phyloP scores from a whole-genome alignment of 2,329 filamentous ascomycete species.

The Fusarium foetens region DNA sequence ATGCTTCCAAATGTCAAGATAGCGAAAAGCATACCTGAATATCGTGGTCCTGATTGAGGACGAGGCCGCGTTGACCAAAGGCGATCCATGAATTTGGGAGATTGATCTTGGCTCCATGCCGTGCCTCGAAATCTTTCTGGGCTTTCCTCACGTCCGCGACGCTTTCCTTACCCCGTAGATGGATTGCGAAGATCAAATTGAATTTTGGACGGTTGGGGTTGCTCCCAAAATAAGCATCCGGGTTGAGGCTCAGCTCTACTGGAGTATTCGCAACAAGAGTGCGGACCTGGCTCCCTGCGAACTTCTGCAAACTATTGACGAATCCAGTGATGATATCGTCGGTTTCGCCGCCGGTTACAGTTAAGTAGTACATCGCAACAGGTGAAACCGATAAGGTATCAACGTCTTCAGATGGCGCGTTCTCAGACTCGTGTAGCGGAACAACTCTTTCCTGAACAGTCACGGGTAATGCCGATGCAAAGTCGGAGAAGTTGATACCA shows the following conservation, averaged over 20 bases:
- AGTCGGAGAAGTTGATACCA: not conserved
- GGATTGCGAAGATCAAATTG: not conserved
- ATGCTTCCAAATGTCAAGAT: accelerated
- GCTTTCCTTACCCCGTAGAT: not conserved
- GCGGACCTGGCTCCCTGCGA: not conserved
- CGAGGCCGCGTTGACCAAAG: not conserved
- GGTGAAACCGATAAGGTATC: not conserved
- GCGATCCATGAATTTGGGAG: not conserved
- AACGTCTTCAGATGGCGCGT: not conserved
- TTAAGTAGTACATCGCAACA: not conserved
- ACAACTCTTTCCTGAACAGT: not conserved
- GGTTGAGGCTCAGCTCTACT: not conserved
- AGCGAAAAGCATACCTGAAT: not conserved
- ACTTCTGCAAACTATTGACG: not conserved
- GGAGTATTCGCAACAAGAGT: not conserved
- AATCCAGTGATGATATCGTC: not conserved
- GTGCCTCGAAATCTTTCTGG: not conserved
- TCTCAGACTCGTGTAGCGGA: not conserved
- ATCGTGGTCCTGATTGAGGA: not conserved
- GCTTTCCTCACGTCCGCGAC: not conserved
- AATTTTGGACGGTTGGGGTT: not conserved
- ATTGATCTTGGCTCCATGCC: not conserved
- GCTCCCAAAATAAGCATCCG: not conserved
- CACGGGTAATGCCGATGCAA: not conserved
- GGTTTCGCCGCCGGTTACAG: no score